phyloP scores from a whole-genome alignment of 805 yeast species.

The Metschnikowia sp. region DNA sequence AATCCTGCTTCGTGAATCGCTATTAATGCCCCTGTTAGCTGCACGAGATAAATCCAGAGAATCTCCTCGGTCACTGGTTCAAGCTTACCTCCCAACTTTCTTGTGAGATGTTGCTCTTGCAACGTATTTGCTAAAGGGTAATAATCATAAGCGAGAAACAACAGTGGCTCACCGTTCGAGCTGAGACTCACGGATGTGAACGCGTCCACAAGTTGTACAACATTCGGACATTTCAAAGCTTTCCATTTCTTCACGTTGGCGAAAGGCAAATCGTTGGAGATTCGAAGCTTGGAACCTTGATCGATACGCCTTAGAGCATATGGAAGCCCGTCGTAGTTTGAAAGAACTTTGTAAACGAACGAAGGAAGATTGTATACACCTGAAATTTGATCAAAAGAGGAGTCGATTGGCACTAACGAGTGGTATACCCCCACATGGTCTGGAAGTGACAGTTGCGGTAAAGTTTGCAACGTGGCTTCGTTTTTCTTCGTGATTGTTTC shows the following conservation, averaged over 20 bases:
- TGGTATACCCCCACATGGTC: conserved; percentile 67
- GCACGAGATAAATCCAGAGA: conserved; percentile 75
- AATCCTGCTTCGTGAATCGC: conserved; percentile 64
- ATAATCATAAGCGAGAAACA: conserved; percentile 79
- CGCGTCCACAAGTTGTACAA: conserved; percentile 71
- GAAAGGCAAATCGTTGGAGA: conserved; percentile 54
- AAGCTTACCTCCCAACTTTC: conserved; percentile 37
- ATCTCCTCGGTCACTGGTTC: conserved; percentile 59
- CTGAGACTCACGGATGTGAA: conserved; percentile 87
- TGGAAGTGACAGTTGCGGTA: conserved; percentile 48
- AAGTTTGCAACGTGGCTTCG: conserved; percentile 73
- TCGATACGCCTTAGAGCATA: conserved; percentile 77
- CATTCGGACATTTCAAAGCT: conserved; percentile 48
- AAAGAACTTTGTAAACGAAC: conserved; percentile 73
- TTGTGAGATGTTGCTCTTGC: conserved; percentile 60
- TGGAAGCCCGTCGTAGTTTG: conserved; percentile 72
- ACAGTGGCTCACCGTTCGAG: conserved; percentile 50
- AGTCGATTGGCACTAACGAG: conserved; percentile 79
- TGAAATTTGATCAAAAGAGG: conserved; percentile 27
- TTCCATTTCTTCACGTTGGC: conserved; percentile 67
- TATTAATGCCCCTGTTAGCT: conserved; percentile 66
- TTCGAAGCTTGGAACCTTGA: conserved; percentile 18
- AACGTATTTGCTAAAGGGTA: conserved; percentile 75
- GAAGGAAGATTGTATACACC: conserved; percentile 52
- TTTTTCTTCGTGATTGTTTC: conserved; percentile 68